phyloP scores from a whole-genome alignment of 805 yeast genomes.

The Starmerella khaoyaiensis region DNA sequence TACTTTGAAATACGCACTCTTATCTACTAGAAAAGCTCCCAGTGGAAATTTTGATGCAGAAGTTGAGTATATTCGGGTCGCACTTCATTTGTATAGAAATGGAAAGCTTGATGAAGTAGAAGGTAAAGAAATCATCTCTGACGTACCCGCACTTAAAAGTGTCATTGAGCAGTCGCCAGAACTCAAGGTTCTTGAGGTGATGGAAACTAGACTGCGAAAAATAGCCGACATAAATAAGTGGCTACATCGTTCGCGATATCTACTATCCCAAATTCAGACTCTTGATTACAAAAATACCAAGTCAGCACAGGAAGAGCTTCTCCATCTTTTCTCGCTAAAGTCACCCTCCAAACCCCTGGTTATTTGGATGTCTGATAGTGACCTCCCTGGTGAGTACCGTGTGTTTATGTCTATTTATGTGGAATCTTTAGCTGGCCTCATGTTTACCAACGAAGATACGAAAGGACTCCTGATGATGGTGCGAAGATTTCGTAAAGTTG shows the following conservation, averaged over 20 bases:
- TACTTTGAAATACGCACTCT: conserved; percentile 3
- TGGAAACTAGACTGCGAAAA: conserved; percentile 2
- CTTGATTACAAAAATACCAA: conserved; percentile 41
- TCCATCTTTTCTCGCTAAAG: conserved; percentile 48
- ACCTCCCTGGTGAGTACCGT: conserved; percentile 88
- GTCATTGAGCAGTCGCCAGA: not conserved
- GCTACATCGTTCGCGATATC: conserved; percentile 77
- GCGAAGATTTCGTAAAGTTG: conserved; percentile 64
- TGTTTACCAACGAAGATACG: conserved; percentile 43
- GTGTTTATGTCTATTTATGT: conserved; percentile 62
- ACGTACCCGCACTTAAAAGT: not conserved
- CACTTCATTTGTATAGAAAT: conserved; percentile 2
- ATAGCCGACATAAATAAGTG: conserved; percentile 63
- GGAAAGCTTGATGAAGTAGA: not conserved
- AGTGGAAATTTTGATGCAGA: conserved; percentile 4
- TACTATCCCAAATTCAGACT: conserved; percentile 50
- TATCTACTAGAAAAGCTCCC: conserved; percentile 2
- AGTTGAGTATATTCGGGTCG: conserved; percentile 2
- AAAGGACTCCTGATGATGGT: conserved; percentile 46
- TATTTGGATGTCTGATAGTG: conserved; percentile 89
- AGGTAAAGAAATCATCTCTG: not conserved
- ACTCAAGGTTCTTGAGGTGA: not conserved
- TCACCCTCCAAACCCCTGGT: conserved; percentile 52
- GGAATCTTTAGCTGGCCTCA: conserved; percentile 44
- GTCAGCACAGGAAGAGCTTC: conserved; percentile 53